Evolutionary conservation across 805 yeast genomes (phyloP), one percentile per base, ranked within the genome.

Genomic region (Kockiozyma suomiensis): DNA sequence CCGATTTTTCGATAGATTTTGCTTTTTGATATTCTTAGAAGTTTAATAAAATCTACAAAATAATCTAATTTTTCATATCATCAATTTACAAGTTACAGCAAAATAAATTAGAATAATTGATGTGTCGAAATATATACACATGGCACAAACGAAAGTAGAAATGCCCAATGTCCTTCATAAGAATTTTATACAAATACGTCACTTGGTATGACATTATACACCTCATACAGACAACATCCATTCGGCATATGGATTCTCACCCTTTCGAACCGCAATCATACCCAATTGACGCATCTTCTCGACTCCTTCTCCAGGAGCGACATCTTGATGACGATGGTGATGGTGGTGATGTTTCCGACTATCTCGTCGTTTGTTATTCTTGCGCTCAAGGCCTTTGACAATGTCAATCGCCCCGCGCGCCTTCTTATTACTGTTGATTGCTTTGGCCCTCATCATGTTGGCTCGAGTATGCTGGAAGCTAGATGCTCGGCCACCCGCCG

Each of bases 261-360:
- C 60, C 26, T 52, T 59, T 49, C 55, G 51, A 23, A 63, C 48
- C 42, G 69, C 67, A 50, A 63, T 46, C 51, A 66, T 26, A 6
- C 69, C 68, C 41, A 66, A 42, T 54, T 64, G 67, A 6, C 69
- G 55, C 69, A 66, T 66, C 52, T 66, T 66, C 50, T 59, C 69
- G 8, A 62, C 66, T 12, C 69, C 69, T 46, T 66, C 69, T 13
- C 69, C 69, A 15, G 69, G 68, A 32, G 51, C 56, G 19, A 62
- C 43, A 10, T 56, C 50, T 4, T 61, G 52, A 37, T 58, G 60
- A 7, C 45, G 62, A 28, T 52, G 60, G 21, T 43, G 57, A 23
- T 55, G 65, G 19, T 46, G 60, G 21, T 53, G 52, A 32, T 54
- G 59, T 19, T 55, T 54, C 10, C 65, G 51, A 1, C 19, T 26